Percentiles rank a stretch among this genome's conserved stretches.
These are phyloP conservation scores for Canna indica DNA, from an alignment of 176 grass and related monocot genomes.

Conservation along the genomic window DNA sequence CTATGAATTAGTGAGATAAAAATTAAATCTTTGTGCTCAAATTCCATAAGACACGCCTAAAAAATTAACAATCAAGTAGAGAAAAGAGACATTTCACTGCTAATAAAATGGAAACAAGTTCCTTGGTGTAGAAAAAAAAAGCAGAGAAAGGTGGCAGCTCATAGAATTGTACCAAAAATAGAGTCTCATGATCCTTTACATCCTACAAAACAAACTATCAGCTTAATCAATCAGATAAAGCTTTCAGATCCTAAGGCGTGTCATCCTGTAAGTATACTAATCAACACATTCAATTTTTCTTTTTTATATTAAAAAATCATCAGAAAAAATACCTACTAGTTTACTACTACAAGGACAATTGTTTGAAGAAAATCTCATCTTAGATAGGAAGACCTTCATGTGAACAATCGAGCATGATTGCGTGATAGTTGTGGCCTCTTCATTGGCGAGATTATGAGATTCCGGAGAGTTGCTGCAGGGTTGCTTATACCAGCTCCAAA, in stretches of 20 bases:
- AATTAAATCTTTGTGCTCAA: not conserved
- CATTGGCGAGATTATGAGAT: slow-evolving; percentile 55
- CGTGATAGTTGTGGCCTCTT: slow-evolving; percentile 36
- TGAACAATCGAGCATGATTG: slow-evolving; percentile 42
- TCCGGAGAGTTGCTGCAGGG: slow-evolving; percentile 34
- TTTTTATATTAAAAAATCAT: not conserved
- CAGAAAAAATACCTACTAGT: not conserved
- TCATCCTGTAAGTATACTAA: not conserved
- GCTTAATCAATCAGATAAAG: not conserved
- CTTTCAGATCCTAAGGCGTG: not conserved
- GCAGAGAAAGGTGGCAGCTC: too few relatives aligned
- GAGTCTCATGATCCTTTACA: too few relatives aligned
- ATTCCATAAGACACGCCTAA: not conserved
- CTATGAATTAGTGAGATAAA: not conserved
- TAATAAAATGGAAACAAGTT: too few relatives aligned
- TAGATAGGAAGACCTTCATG: slow-evolving; percentile 15
- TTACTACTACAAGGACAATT: not conserved
- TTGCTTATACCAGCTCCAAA: slow-evolving; percentile 52
- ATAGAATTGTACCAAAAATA: too few relatives aligned
- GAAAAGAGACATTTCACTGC: not conserved
- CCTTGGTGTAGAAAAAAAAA: too few relatives aligned
- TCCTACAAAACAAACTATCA: not conserved
- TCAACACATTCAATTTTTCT: not conserved
- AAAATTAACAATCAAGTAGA: not conserved
- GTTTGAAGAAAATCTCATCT: not conserved